Base-by-base conservation (phyloP, 306 rosid species). In the Vachellia collinsii region DNA sequence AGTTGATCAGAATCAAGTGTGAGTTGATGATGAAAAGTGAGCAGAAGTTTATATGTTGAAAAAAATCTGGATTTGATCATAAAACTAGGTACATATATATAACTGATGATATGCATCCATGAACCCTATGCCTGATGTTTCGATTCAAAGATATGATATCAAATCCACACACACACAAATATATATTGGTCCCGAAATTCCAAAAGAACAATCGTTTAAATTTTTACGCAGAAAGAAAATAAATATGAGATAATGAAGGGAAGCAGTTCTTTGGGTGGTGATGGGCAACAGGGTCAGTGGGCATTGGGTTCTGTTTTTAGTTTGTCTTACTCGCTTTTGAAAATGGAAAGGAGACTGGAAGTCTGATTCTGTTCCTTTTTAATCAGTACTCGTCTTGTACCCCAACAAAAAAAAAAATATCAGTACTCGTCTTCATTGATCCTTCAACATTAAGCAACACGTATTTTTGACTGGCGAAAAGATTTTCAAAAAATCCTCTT, bases 381-480 rank as follows among this genome's bases (percentile, higher is more conserved):
- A 29, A 8, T 9, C 29, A 20, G 29, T 4, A 54, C 11, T n/a
- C n/a, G n/a, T n/a, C n/a, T n/a, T n/a, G n/a, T n/a, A n/a, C n/a
- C n/a, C n/a, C n/a, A n/a, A n/a, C n/a, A n/a, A n/a, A n/a, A n/a
- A n/a, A n/a, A n/a, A n/a, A n/a, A n/a, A n/a, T n/a, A 8, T 9
- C 29, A 20, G 29, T 11, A n/a, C 11, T 42, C 70, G 29, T 68
- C 77, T 43, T 69, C 77, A 46, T 20, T 23, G 22, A 43, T 23
- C 79, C 66, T 70, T 63, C 34, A n/a, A 41, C 53, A 63, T 65
- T 77, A 70, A 75, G 80, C 53, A 83, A 78, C 81, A 23, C 54
- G 48, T 56, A 76, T 46, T 81, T 63, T 87, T 84, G 87, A 87
- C 86, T 77, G 13, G 19, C 14, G 5, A 50, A 51, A 82, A 41